These are phyloP conservation scores for Ramularia collo-cygni DNA, from an alignment of 2,329 filamentous ascomycete species.

Conservation along the genomic window DNA sequence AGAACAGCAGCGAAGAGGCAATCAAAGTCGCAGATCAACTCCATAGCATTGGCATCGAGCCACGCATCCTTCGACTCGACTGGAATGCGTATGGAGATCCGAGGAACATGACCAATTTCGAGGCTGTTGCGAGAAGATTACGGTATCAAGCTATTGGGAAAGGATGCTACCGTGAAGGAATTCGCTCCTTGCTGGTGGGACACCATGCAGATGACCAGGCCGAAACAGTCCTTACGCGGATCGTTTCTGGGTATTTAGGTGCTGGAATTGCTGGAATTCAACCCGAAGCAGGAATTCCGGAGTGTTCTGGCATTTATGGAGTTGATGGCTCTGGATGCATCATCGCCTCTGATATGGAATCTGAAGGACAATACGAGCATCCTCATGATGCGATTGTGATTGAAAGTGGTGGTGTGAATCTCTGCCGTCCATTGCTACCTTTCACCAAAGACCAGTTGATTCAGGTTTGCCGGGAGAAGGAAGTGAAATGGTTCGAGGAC, in stretches of 20 bases:
- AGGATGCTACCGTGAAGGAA: slow-evolving; percentile 47
- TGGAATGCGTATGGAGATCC: slow-evolving; percentile 35
- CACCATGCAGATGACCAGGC: slow-evolving; percentile 90
- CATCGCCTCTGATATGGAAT: slow-evolving; percentile 27
- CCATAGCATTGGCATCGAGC: slow-evolving; percentile 15
- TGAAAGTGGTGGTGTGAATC: slow-evolving; percentile 48
- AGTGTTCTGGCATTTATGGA: slow-evolving; percentile 69
- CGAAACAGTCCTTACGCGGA: slow-evolving; percentile 78
- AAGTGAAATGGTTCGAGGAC: slow-evolving; percentile 75
- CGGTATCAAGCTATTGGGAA: slow-evolving; percentile 66
- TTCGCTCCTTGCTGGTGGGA: slow-evolving; percentile 63
- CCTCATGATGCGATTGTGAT: background rate
- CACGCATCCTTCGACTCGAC: slow-evolving; percentile 29
- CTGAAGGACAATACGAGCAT: slow-evolving; percentile 3
- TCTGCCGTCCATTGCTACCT: slow-evolving; percentile 62
- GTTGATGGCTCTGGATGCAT: slow-evolving; percentile 44
- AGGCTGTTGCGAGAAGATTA: slow-evolving; percentile 65
- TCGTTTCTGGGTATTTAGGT: slow-evolving; percentile 60
- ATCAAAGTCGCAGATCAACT: slow-evolving; percentile 38
- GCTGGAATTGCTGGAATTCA: slow-evolving; percentile 50
- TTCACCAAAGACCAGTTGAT: slow-evolving; percentile 69
- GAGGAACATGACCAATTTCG: slow-evolving; percentile 56
- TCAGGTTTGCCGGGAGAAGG: slow-evolving; percentile 63
- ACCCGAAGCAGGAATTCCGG: slow-evolving; percentile 54
- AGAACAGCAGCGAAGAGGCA: slow-evolving; percentile 50